phyloP scores from a whole-genome alignment of 2,329 filamentous ascomycete species.

The Pleurostoma richardsiae region DNA sequence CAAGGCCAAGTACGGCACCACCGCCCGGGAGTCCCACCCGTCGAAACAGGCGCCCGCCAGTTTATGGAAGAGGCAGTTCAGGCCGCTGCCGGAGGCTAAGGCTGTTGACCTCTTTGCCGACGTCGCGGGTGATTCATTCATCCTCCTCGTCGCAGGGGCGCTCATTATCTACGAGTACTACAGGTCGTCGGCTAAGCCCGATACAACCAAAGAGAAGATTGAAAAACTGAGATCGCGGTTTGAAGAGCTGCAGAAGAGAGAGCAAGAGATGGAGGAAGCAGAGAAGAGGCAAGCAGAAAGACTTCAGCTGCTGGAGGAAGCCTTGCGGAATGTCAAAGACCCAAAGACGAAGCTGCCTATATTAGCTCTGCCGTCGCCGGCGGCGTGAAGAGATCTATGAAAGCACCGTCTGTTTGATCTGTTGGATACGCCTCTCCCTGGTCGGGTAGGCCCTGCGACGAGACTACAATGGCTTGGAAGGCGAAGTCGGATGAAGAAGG shows the following conservation, averaged over 20 bases:
- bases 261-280: constrained; percentile 45
- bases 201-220: constrained; percentile 48
- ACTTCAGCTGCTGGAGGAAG: constrained; percentile 48
- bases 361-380: constrained; percentile 29
- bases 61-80: constrained; percentile 58
- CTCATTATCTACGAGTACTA: constrained; percentile 60
- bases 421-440: no score
- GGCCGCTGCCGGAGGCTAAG: constrained; percentile 58
- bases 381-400: constrained; percentile 5
- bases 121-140: constrained; percentile 59
- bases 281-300: constrained; percentile 38
- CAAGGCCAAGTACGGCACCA: constrained; percentile 33
- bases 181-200: constrained; percentile 54
- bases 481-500: no score
- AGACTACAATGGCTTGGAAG: no score
- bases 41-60: constrained; percentile 28
- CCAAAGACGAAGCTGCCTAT: constrained; percentile 53
- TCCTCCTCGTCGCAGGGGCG: constrained; percentile 51
- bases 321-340: constrained; percentile 44
- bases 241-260: constrained; percentile 42
- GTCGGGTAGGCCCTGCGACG: no score
- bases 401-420: no score
- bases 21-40: constrained; percentile 33
- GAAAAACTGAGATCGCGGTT: constrained; percentile 42
- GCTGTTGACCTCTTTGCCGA: constrained; percentile 64